phyloP scores from a whole-genome alignment of 768 basidiomycete genomes.

The Agrocybe pediades region DNA sequence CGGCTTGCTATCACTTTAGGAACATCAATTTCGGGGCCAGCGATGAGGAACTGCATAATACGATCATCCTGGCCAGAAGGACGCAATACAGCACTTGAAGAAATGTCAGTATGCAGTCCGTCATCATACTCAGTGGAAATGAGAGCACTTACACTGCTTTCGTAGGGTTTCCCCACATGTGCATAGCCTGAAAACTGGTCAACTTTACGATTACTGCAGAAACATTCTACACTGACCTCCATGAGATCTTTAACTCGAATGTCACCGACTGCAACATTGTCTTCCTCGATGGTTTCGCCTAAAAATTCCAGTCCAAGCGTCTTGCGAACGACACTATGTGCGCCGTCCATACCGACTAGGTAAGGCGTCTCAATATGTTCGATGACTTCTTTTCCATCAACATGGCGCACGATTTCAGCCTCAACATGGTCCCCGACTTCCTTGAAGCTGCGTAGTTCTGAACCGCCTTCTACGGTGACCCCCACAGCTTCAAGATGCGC shows the following conservation, averaged over 20 bases:
- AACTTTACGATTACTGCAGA: slow-evolving; percentile 35
- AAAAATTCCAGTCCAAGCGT: slow-evolving; percentile 36
- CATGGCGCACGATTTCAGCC: slow-evolving; percentile 31
- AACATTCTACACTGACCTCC: no score
- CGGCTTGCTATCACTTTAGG: slow-evolving; percentile 4
- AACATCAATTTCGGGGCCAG: not conserved
- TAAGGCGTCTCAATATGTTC: slow-evolving; percentile 27
- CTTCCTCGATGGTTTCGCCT: slow-evolving; percentile 37
- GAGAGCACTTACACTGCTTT: slow-evolving; percentile 2
- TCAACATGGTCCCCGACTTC: slow-evolving; percentile 36
- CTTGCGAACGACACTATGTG: slow-evolving; percentile 40
- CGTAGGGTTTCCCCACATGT: slow-evolving; percentile 10
- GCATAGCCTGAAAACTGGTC: slow-evolving; percentile 10
- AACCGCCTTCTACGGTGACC: slow-evolving; percentile 39
- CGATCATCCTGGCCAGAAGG: not conserved
- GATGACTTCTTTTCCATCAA: slow-evolving; percentile 10
- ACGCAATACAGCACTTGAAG: not conserved
- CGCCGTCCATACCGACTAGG: slow-evolving; percentile 45
- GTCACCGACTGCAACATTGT: slow-evolving; percentile 36
- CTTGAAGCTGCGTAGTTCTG: slow-evolving; percentile 41
- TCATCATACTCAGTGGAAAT: not conserved
- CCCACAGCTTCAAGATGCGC: slow-evolving; percentile 27
- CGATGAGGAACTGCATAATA: not conserved
- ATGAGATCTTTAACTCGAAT: slow-evolving; percentile 39
- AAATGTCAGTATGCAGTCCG: not conserved